Conservation (phyloP, 768 basidiomycete species). For the Xerocomus brunneocitrinus region DNA sequence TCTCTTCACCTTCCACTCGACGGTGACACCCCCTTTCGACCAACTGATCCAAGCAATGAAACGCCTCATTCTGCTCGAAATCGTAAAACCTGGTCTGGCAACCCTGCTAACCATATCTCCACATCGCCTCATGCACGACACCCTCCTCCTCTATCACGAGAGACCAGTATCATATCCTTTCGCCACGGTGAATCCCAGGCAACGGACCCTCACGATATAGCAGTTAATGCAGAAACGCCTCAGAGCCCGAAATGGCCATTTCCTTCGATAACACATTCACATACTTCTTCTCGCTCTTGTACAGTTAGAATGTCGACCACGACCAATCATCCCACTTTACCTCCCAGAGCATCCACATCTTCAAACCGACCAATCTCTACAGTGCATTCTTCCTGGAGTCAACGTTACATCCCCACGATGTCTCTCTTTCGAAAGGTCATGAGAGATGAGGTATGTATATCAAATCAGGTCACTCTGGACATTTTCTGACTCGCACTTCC, state of each 20-base stretch:
- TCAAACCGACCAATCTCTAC: slow-evolving; percentile 16
- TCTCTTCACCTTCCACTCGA: slow-evolving; percentile 47
- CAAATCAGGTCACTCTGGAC: not conserved
- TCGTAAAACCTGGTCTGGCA: slow-evolving; percentile 54
- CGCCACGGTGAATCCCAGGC: not conserved
- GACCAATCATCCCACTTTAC: slow-evolving; percentile 3
- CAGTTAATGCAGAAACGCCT: not conserved
- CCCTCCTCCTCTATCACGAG: slow-evolving; percentile 1
- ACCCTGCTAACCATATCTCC: slow-evolving; percentile 20
- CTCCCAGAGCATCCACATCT: slow-evolving; percentile 8
- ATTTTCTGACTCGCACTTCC: not conserved
- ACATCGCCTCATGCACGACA: not conserved
- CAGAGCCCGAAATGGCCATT: not conserved
- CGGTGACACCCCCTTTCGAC: slow-evolving; percentile 28
- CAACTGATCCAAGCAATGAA: slow-evolving; percentile 4
- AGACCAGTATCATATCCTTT: slow-evolving; percentile 5
- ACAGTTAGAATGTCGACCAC: slow-evolving; percentile 15
- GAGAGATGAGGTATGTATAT: slow-evolving; percentile 63
- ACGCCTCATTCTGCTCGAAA: slow-evolving; percentile 4
- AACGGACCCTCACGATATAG: not conserved
- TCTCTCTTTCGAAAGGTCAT: slow-evolving; percentile 52
- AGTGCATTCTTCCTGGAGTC: slow-evolving; percentile 35
- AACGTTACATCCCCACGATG: slow-evolving; percentile 48
- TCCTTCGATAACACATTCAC: slow-evolving; percentile 6
- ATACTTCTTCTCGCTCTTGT: slow-evolving; percentile 10